Conservation (phyloP, 352 stramenopile genomes). For the Phytopythium sindhum region DNA sequence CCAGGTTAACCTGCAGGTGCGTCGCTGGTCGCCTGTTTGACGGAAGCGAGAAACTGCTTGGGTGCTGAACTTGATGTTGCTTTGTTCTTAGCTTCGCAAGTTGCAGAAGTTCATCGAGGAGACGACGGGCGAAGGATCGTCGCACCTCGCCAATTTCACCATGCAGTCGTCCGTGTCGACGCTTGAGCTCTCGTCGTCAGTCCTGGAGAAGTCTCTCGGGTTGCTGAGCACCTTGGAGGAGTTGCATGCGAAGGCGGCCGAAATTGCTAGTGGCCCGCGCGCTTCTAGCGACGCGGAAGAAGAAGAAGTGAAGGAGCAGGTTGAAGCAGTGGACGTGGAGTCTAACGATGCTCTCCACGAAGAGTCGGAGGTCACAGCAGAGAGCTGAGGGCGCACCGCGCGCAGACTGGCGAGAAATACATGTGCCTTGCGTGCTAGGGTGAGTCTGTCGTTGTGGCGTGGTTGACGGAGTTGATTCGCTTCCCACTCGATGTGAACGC, state of each 20-base stretch:
- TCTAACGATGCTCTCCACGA: background rate
- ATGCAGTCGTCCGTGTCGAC: conserved; percentile 49
- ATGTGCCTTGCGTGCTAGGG: background rate
- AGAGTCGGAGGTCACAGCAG: background rate
- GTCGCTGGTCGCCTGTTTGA: background rate
- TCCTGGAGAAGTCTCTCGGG: conserved; percentile 57
- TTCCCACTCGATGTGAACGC: background rate
- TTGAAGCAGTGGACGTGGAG: conserved; percentile 8
- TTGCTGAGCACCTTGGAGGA: conserved; percentile 50
- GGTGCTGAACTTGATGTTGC: background rate
- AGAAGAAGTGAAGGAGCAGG: conserved; percentile 17
- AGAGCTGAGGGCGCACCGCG: background rate
- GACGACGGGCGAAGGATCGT: conserved; percentile 15
- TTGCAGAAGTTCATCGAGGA: conserved; percentile 23
- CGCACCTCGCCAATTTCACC: conserved; percentile 49
- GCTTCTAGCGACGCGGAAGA: conserved; percentile 14
- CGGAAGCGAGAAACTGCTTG: background rate
- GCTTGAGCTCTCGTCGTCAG: conserved; percentile 44
- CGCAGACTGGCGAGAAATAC: background rate
- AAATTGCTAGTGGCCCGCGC: background rate
- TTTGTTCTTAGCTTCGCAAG: conserved; percentile 8
- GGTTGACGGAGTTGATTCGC: background rate
- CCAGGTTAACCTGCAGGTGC: conserved; percentile 51
- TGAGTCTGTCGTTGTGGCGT: background rate
- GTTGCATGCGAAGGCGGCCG: background rate